These are phyloP conservation scores for Penicillium occitanis DNA, from an alignment of 2,329 filamentous ascomycete genomes.

Conservation along the genomic window DNA sequence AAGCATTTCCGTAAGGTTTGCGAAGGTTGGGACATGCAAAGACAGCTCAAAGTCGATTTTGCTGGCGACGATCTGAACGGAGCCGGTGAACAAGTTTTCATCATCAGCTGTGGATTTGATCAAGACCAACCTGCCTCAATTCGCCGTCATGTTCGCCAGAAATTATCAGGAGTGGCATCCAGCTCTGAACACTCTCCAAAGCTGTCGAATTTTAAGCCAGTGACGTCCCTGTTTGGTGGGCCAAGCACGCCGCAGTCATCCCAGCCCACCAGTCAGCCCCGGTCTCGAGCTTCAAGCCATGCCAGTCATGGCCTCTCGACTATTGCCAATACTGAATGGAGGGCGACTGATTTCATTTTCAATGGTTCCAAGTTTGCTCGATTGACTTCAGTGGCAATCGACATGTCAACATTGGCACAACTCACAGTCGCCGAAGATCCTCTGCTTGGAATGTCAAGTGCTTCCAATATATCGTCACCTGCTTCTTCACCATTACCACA, in stretches of 20 bases:
- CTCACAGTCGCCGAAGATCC: slow-evolving; percentile 77
- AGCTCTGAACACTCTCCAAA: slow-evolving; percentile 23
- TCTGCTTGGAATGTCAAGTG: slow-evolving; percentile 59
- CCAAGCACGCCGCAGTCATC: slow-evolving; percentile 25
- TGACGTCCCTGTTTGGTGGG: slow-evolving; percentile 55
- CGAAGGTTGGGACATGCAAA: slow-evolving; percentile 88
- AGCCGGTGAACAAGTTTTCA: slow-evolving; percentile 73
- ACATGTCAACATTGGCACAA: slow-evolving; percentile 70
- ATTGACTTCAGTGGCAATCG: slow-evolving; percentile 70
- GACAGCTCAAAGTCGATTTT: slow-evolving; percentile 84
- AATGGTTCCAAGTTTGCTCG: slow-evolving; percentile 59
- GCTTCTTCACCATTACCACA: slow-evolving; percentile 55
- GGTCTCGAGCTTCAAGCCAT: slow-evolving; percentile 35
- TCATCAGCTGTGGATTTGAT: slow-evolving; percentile 71
- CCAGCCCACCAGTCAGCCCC: slow-evolving; percentile 23
- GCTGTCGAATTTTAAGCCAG: slow-evolving; percentile 25
- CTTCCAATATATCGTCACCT: slow-evolving; percentile 54
- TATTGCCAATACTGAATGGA: slow-evolving; percentile 63
- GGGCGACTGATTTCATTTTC: slow-evolving; percentile 60
- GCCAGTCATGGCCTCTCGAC: slow-evolving; percentile 36
- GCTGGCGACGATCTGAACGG: slow-evolving; percentile 73
- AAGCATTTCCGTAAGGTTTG: slow-evolving; percentile 76
- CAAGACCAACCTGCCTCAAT: slow-evolving; percentile 56
- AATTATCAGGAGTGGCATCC: slow-evolving; percentile 34
- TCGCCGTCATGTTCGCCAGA: slow-evolving; percentile 60